Conservation (phyloP, 495 filamentous ascomycete species). For the Neohortaea acidophila region DNA sequence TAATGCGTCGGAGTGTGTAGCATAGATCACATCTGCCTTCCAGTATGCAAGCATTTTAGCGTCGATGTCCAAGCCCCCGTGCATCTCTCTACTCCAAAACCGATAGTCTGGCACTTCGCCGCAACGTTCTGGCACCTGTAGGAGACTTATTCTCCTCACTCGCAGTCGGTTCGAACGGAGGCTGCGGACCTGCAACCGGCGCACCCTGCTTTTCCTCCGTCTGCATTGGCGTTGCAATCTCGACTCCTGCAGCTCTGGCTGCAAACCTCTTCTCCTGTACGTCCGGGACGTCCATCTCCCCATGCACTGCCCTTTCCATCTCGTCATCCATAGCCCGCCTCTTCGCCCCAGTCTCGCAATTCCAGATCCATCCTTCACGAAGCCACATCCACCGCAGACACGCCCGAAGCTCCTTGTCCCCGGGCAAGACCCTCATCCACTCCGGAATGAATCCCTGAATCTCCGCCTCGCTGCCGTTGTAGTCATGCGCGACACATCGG, state of each 20-base stretch:
- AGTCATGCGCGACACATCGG: conserved; percentile 43
- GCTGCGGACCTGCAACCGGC: no score
- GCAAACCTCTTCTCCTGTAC: conserved; percentile 12
- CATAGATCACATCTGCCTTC: no score
- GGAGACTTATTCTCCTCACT: no score
- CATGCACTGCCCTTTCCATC: conserved; percentile 12
- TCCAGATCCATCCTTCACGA: conserved; percentile 70
- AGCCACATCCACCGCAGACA: conserved; percentile 87
- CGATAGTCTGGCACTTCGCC: no score
- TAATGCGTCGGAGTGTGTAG: no score
- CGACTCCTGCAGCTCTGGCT: conserved; percentile 3
- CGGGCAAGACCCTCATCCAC: conserved; percentile 74
- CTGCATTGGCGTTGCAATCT: no score
- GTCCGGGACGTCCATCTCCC: conserved; percentile 14
- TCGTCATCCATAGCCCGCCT: conserved; percentile 21
- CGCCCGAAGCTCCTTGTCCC: conserved; percentile 78
- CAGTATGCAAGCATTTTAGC: no score
- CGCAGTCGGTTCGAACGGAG: no score
- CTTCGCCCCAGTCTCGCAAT: conserved; percentile 52
- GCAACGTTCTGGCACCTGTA: no score
- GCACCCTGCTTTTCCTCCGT: no score
- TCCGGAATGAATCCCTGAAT: conserved; percentile 35
- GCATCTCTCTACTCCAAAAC: no score
- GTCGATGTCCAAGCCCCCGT: no score
- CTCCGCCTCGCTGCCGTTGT: conserved; percentile 36